A percentile compares a stretch with the other conserved stretches of the same genome.
These are phyloP conservation scores for Candida anutae DNA, from an alignment of 1,139 yeast genomes.

Conservation along the genomic window DNA sequence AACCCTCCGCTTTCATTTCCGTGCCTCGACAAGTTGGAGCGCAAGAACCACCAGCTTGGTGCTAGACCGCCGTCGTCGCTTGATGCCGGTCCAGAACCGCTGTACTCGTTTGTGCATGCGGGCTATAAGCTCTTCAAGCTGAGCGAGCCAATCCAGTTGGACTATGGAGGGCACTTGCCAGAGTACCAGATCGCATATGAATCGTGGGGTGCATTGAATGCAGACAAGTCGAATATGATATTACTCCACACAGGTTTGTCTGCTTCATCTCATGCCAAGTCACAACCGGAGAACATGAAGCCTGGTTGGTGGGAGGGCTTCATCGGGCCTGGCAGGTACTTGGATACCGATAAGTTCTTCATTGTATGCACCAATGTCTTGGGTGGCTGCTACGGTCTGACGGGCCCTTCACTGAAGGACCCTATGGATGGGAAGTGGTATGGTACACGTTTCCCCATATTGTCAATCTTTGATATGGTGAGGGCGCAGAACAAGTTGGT, in stretches of 20 bases:
- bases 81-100: conserved; percentile 80
- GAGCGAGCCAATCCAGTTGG: conserved; percentile 56
- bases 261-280: conserved; percentile 91
- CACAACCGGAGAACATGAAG: conserved; percentile 60
- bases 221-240: conserved; percentile 58
- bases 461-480: conserved; percentile 85
- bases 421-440: conserved; percentile 62
- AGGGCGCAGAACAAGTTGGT: conserved; percentile 76
- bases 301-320: conserved; percentile 97
- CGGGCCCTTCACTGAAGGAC: conserved; percentile 82
- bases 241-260: conserved; percentile 86
- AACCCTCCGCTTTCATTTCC: conserved; percentile 76
- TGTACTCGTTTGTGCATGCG: conserved; percentile 60
- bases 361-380: conserved; percentile 84
- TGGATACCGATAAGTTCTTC: conserved; percentile 77
- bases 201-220: conserved; percentile 53
- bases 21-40: conserved; percentile 72
- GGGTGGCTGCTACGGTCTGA: conserved; percentile 93
- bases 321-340: conserved; percentile 73
- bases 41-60: conserved; percentile 27
- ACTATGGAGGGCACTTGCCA: conserved; percentile 74
- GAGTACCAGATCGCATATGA: conserved; percentile 81
- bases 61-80: conserved; percentile 39
- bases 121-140: conserved; percentile 60
- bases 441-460: conserved; percentile 82